phyloP scores from a whole-genome alignment of 2,329 filamentous ascomycete genomes.

The Anisogramma anomala region DNA sequence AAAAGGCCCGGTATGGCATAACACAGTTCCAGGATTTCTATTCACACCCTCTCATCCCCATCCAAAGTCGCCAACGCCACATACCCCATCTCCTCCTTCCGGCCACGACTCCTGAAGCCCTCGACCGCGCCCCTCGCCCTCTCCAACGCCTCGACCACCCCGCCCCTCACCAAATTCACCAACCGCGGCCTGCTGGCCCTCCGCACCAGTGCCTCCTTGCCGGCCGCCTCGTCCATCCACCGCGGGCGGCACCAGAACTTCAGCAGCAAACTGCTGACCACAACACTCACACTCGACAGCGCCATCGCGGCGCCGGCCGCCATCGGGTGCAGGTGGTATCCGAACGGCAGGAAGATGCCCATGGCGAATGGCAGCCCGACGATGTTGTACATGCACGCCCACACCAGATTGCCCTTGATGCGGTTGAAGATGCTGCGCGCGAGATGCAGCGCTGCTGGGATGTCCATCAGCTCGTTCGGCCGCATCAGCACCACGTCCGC shows the following conservation, averaged over 20 bases:
- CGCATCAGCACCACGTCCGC: slow-evolving; percentile 95
- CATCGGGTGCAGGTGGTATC: slow-evolving; percentile 81
- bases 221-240: slow-evolving; percentile 69
- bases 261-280: slow-evolving; percentile 69
- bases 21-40: background rate
- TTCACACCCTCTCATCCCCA: slow-evolving; percentile 10
- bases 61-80: slow-evolving; percentile 47
- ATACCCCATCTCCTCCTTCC: slow-evolving; percentile 43
- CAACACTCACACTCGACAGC: slow-evolving; percentile 78
- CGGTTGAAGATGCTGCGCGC: slow-evolving; percentile 76
- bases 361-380: slow-evolving; percentile 91
- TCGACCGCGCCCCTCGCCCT: slow-evolving; percentile 21
- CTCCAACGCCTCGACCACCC: slow-evolving; percentile 30
- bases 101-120: slow-evolving; percentile 18
- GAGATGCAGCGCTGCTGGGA: slow-evolving; percentile 76
- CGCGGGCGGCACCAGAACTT: slow-evolving; percentile 74
- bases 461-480: slow-evolving; percentile 79
- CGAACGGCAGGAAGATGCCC: slow-evolving; percentile 87
- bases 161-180: slow-evolving; percentile 29
- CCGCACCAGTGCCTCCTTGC: slow-evolving; percentile 40
- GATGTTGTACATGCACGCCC: slow-evolving; percentile 89
- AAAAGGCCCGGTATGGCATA: background rate
- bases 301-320: slow-evolving; percentile 94
- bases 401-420: slow-evolving; percentile 86
- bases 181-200: slow-evolving; percentile 31